These are phyloP conservation scores for Penicillium brevicompactum DNA, from an alignment of 2,329 filamentous ascomycete species.

Conservation along the genomic window DNA sequence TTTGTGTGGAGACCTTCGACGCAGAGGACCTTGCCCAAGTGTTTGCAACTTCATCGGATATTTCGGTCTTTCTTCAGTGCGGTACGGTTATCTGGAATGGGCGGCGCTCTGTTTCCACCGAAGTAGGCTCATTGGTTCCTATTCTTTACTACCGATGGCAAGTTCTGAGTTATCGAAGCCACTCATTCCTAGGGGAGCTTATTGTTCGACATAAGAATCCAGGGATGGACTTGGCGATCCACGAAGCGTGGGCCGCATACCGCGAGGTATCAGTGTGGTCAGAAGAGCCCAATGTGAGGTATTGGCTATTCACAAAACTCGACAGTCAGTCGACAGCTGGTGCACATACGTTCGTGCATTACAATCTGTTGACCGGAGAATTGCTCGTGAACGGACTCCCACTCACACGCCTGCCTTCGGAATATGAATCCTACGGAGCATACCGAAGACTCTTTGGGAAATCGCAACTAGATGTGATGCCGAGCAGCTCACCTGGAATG, in stretches of 20 bases:
- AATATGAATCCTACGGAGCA: slow-evolving; percentile 24
- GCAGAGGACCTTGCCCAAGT: slow-evolving; percentile 39
- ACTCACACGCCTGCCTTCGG: slow-evolving; percentile 29
- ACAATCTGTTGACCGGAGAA: slow-evolving; percentile 36
- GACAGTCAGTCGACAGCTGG: neutral
- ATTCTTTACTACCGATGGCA: slow-evolving; percentile 28
- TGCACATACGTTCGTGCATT: slow-evolving; percentile 20
- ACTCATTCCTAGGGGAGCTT: slow-evolving; percentile 6
- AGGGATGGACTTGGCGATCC: slow-evolving; percentile 17
- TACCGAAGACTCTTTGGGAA: slow-evolving; percentile 31
- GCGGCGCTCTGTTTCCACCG: slow-evolving; percentile 2
- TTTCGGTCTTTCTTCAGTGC: slow-evolving; percentile 41
- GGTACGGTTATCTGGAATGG: slow-evolving; percentile 42
- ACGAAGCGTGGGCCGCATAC: slow-evolving; percentile 21
- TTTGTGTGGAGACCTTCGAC: slow-evolving; percentile 51
- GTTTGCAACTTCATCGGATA: slow-evolving; percentile 26
- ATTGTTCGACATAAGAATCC: slow-evolving; percentile 5
- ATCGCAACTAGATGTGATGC: slow-evolving; percentile 23
- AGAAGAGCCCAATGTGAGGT: neutral
- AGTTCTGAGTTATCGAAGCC: slow-evolving; percentile 20
- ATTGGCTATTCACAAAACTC: slow-evolving; percentile 5
- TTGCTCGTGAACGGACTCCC: slow-evolving; percentile 36
- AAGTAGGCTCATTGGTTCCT: slow-evolving; percentile 11
- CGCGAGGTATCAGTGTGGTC: slow-evolving; percentile 10
- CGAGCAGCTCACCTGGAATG: slow-evolving; percentile 16